Base-by-base conservation (phyloP, 2,329 filamentous ascomycete species). In the Nemania abortiva region DNA sequence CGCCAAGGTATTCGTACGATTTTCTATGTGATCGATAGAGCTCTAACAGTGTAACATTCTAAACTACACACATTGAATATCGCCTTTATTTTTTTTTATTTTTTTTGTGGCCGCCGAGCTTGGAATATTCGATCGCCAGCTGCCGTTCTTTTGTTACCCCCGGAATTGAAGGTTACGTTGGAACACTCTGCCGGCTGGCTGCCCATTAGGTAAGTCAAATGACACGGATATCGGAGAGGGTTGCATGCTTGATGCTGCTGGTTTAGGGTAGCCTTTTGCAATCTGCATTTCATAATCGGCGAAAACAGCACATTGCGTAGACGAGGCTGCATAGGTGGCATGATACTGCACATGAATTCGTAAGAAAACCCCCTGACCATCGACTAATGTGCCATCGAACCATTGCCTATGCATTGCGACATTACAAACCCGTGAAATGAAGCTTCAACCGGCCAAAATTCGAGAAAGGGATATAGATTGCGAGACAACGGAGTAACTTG, bases 401-500 rank as follows among this genome's bases (percentile, higher is more conserved):
- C 31, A 62, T 68, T 47, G 22, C 24, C 47, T 22, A 66, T 66
- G 66, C 56, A 61, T 50, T 65, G 52, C 52, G 37, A 61, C 62
- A 57, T 45, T 20, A 37, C 15, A 11, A 27, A 20, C 58, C 24
- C 24, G 24, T 27, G 24, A 27, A 27, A 27, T 27, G 24, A 24
- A 57, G 22, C 27, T 27, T 18, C 20, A 20, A 7, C 45, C 37
- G 20, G 31, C 15, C 24, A 39, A 45, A 27, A n/a, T 34, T 20
- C 34, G 6, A 11, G 45, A 34, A 57, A 29, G 9, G 57, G 22
- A 27, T 27, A 45, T 42, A 60, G 13, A 7, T 6, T 42, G 49
- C 49, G 49, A 39, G 13, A 47, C 4, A 11, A 57, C 39, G 49
- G 18, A 58, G n/a, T 18, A 5, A 56, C 9, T 29, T 2, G 2